Conservation (phyloP, 2,329 filamentous ascomycete species). For the Scytalidium lignicola region DNA sequence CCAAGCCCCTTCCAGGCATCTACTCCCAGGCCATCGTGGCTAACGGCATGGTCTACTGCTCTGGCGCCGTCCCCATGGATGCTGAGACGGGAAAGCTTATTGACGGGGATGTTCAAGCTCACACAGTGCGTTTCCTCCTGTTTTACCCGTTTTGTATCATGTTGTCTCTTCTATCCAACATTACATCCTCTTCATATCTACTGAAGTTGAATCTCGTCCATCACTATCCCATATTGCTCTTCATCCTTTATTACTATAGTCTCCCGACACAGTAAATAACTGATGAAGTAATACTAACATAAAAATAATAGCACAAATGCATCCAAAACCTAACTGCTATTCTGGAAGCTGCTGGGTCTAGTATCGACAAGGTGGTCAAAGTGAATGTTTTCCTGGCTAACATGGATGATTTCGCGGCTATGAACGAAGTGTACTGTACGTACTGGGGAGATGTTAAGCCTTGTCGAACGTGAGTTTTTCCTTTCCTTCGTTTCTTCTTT, state of each 20-base stretch:
- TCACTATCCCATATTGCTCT: too few species aligned
- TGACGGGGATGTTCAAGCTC: background rate
- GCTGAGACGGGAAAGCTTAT: conserved; percentile 2
- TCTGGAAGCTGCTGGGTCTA: conserved; percentile 24
- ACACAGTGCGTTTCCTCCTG: background rate
- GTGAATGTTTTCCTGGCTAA: conserved; percentile 26
- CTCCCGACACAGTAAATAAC: too few species aligned
- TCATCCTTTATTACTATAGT: too few species aligned
- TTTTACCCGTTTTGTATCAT: background rate
- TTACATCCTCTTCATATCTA: too few species aligned
- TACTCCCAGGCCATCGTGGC: background rate
- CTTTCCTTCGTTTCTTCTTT: conserved; percentile 64
- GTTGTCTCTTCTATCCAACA: too few species aligned
- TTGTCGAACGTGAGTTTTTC: too few species aligned
- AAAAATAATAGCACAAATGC: conserved; percentile 38
- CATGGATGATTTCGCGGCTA: conserved; percentile 25
- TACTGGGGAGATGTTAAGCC: too few species aligned
- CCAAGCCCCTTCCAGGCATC: background rate
- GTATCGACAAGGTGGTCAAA: conserved; percentile 25
- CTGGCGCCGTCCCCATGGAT: background rate
- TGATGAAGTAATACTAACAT: too few species aligned
- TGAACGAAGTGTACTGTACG: conserved; percentile 28
- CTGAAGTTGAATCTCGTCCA: too few species aligned
- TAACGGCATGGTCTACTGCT: background rate
- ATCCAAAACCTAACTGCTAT: conserved; percentile 33